A percentile compares a stretch with the other conserved stretches of the same genome.
phyloP scores from a whole-genome alignment of 345 rosid genomes.

The Abelmoschus esculentus region DNA sequence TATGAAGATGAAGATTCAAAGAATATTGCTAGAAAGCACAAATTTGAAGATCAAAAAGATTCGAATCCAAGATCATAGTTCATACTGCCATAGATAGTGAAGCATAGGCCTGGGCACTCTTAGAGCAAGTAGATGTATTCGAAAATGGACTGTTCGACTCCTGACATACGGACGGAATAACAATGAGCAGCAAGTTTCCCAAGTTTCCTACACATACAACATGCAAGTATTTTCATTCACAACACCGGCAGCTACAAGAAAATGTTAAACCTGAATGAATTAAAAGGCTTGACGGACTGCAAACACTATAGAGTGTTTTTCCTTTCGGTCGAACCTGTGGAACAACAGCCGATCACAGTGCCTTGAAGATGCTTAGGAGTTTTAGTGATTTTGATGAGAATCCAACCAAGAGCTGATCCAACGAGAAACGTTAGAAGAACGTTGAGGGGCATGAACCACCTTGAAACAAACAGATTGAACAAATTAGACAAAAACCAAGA shows the following conservation, averaged over 20 bases:
- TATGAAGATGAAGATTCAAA: background rate
- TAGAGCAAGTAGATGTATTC: slow-evolving; percentile 37
- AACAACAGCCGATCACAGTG: slow-evolving; percentile 21
- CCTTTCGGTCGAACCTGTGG: slow-evolving; percentile 13
- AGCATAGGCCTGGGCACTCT: slow-evolving; percentile 43
- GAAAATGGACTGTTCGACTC: slow-evolving; percentile 60
- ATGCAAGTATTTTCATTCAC: background rate
- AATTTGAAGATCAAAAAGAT: background rate
- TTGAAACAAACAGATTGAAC: slow-evolving; percentile 13
- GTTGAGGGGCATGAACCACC: slow-evolving; percentile 50
- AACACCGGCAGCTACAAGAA: too few species aligned
- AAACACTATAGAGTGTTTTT: too few species aligned
- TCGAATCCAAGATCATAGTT: slow-evolving; percentile 43
- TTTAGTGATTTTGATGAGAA: slow-evolving; percentile 36
- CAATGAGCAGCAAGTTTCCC: slow-evolving; percentile 58
- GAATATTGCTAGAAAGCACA: background rate
- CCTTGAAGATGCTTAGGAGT: slow-evolving; percentile 39
- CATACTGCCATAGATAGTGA: slow-evolving; percentile 41
- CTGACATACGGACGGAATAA: slow-evolving; percentile 59
- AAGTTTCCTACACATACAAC: slow-evolving; percentile 17
- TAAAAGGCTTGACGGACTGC: too few species aligned
- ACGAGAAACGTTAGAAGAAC: background rate
- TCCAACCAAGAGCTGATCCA: slow-evolving; percentile 39
- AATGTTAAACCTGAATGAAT: too few species aligned
- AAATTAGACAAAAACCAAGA: background rate